A percentile compares a stretch with the other conserved stretches of the same genome.
Evolutionary conservation across 192 early-diverging fungal genomes (phyloP).

Genomic region (Gamsiella multidivaricata): DNA sequence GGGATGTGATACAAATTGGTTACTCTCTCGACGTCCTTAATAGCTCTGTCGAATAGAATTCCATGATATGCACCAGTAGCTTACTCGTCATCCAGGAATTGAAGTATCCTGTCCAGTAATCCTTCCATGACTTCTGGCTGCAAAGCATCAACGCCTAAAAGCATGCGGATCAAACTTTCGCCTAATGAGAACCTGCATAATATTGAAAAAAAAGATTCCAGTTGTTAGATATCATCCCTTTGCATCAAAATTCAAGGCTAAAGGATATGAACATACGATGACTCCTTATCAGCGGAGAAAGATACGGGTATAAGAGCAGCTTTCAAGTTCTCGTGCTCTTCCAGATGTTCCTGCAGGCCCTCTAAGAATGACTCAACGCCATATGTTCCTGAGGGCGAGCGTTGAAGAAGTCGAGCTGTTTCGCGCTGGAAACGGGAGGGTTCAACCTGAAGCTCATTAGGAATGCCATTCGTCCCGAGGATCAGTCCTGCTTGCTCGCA

Average conservation of each 20-base stretch:
- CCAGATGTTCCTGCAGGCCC: constrained; percentile 45
- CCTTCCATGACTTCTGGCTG: constrained; percentile 71
- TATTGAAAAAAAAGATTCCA: not conserved
- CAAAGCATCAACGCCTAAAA: constrained; percentile 69
- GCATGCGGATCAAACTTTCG: constrained; percentile 70
- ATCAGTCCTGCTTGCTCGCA: constrained; percentile 36
- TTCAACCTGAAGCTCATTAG: constrained; percentile 25
- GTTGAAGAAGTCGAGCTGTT: constrained; percentile 20
- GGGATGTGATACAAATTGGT: constrained; percentile 6
- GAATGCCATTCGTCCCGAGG: constrained; percentile 16
- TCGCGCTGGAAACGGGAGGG: constrained; percentile 41
- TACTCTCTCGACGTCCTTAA: not conserved
- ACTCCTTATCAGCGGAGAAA: not conserved
- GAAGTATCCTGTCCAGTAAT: constrained; percentile 61
- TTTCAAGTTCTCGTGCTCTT: constrained; percentile 29
- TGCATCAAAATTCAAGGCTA: not conserved
- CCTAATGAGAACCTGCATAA: constrained; percentile 22
- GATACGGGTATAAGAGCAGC: constrained; percentile 40
- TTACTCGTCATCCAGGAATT: constrained; percentile 35
- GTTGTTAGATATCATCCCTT: not conserved
- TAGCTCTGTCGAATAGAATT: not conserved
- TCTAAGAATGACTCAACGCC: constrained; percentile 43
- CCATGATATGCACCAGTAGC: not conserved
- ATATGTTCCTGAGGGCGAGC: constrained; percentile 1
- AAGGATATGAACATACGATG: too few species aligned